phyloP scores from a whole-genome alignment of 2,329 filamentous ascomycete genomes.

The Hymenoscyphus repandus region DNA sequence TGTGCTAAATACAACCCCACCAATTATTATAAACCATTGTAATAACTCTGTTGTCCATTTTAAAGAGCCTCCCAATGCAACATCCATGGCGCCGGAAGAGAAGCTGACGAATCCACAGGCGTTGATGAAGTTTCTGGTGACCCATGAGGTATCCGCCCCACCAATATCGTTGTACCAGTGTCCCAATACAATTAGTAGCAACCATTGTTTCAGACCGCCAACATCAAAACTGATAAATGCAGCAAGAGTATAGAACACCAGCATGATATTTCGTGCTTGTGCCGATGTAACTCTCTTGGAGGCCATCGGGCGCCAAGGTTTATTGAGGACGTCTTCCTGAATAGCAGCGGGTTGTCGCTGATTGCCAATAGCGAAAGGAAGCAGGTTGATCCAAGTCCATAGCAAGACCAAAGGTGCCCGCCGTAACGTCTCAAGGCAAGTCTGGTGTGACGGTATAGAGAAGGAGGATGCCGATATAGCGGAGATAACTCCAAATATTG shows the following conservation, averaged over 20 bases:
- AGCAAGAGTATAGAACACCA: background rate
- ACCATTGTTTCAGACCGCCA: background rate
- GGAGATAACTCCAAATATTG: background rate
- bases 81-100: slow-evolving; percentile 3
- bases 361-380: slow-evolving; percentile 16
- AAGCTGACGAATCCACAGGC: slow-evolving; percentile 2
- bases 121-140: slow-evolving; percentile 4
- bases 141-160: background rate
- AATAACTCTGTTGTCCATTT: background rate
- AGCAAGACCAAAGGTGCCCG: background rate
- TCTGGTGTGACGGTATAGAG: background rate
- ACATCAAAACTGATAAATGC: background rate
- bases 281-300: slow-evolving; percentile 21
- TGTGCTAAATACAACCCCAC: slow-evolving; percentile 15
- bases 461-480: background rate
- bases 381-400: slow-evolving; percentile 7
- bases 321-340: slow-evolving; percentile 28
- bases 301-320: slow-evolving; percentile 31
- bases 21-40: slow-evolving; percentile 2
- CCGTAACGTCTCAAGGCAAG: background rate
- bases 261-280: background rate
- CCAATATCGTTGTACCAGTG: slow-evolving; percentile 5
- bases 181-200: background rate
- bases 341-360: slow-evolving; percentile 24
- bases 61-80: background rate